Evolutionary conservation across 441 rosid species (phyloP).

Genomic region (Theobroma grandiflorum): DNA sequence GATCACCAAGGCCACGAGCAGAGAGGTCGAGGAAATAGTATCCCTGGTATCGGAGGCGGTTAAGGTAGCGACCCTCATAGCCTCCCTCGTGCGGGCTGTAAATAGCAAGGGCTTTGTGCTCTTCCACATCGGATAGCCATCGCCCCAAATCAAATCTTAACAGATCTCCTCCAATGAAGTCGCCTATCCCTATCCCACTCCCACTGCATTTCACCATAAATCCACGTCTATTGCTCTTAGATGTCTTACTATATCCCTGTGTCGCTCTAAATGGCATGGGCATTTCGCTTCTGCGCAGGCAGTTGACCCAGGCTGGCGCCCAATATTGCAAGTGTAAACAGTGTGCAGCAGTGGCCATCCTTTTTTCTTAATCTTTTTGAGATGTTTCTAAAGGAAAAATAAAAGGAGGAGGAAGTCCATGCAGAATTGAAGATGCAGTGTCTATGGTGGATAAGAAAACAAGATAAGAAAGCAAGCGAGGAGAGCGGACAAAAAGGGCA

Average conservation of each 20-base stretch:
- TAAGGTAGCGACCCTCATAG: slow-evolving; percentile 86
- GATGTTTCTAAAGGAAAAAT: background rate
- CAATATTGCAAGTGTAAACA: slow-evolving; percentile 34
- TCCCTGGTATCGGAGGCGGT: slow-evolving; percentile 70
- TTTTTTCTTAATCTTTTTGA: background rate
- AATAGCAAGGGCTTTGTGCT: slow-evolving; percentile 85
- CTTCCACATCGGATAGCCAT: slow-evolving; percentile 87
- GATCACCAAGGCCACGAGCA: slow-evolving; percentile 97
- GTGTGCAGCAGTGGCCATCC: slow-evolving; percentile 41
- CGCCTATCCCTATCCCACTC: slow-evolving; percentile 50
- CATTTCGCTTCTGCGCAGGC: slow-evolving; percentile 24
- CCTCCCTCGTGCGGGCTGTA: slow-evolving; percentile 96
- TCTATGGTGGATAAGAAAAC: slow-evolving; percentile 44
- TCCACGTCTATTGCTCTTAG: slow-evolving; percentile 5
- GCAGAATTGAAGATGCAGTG: background rate
- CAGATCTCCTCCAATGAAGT: slow-evolving; percentile 89
- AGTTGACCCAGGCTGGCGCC: slow-evolving; percentile 19
- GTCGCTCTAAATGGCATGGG: background rate
- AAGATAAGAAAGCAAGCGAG: slow-evolving; percentile 34
- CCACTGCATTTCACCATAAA: slow-evolving; percentile 43
- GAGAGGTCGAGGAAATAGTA: slow-evolving; percentile 90
- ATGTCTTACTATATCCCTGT: background rate
- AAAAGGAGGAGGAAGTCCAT: slow-evolving; percentile 11
- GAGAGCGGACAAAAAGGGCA: background rate
- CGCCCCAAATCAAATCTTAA: slow-evolving; percentile 67